phyloP scores from a whole-genome alignment of 148 eudicot species.

The Nepenthes gracilis region DNA sequence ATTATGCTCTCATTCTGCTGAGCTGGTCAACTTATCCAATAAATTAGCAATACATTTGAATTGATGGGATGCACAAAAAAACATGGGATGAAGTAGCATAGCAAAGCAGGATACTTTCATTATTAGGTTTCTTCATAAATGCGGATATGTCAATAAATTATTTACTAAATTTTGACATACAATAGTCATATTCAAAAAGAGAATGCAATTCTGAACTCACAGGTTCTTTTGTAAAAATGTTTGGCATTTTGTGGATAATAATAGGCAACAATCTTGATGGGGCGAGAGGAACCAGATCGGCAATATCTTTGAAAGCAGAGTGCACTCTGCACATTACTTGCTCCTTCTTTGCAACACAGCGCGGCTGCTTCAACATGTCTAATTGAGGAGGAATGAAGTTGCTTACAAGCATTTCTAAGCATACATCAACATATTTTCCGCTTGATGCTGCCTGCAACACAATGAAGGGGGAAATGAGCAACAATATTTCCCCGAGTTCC shows the following conservation, averaged over 20 bases:
- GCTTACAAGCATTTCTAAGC: slow-evolving; percentile 84
- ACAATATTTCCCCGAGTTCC: slow-evolving; percentile 4
- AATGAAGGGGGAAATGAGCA: slow-evolving; percentile 5
- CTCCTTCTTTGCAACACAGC: slow-evolving; percentile 47
- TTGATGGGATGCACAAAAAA: too few relatives aligned
- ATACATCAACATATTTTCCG: slow-evolving; percentile 61
- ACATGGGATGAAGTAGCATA: too few relatives aligned
- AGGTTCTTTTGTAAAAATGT: slow-evolving; percentile 25
- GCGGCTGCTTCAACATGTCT: slow-evolving; percentile 38
- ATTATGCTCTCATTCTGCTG: too few relatives aligned
- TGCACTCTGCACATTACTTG: slow-evolving; percentile 69
- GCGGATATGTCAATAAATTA: too few relatives aligned
- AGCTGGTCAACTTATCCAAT: too few relatives aligned
- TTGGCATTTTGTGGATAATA: slow-evolving; percentile 47
- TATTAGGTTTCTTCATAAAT: too few relatives aligned
- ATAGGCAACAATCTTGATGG: slow-evolving; percentile 53
- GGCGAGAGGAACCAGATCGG: slow-evolving; percentile 71
- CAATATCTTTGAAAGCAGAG: slow-evolving; percentile 53
- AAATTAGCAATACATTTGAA: too few relatives aligned
- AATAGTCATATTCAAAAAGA: neutral
- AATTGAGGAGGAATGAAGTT: slow-evolving; percentile 67
- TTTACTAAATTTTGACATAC: too few relatives aligned
- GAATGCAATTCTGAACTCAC: slow-evolving; percentile 27
- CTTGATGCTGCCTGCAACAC: slow-evolving; percentile 60
- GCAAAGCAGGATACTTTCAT: too few relatives aligned